Percentiles rank a stretch among this genome's conserved stretches.
These are phyloP conservation scores for Talaromyces amestolkiae DNA, from an alignment of 2,329 filamentous ascomycete genomes.

Conservation along the genomic window DNA sequence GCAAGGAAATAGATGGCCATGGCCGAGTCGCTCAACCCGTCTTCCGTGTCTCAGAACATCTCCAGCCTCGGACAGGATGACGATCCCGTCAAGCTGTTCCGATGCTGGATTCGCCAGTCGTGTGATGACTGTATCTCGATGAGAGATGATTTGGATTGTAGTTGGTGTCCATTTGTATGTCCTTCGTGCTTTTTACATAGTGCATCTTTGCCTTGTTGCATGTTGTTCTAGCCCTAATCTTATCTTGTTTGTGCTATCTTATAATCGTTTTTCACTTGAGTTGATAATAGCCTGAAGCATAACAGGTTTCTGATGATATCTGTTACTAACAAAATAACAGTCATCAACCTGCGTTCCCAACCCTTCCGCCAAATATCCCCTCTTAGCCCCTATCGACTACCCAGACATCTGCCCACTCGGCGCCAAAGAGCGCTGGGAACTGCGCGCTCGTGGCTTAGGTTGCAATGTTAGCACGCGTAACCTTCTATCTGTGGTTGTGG, in stretches of 20 bases:
- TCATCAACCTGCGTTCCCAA: conserved; percentile 44
- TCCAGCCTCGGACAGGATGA: conserved; percentile 12
- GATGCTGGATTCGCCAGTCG: conserved; percentile 39
- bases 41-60: background rate
- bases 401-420: conserved; percentile 40
- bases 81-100: conserved; percentile 16
- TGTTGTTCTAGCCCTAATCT: background rate
- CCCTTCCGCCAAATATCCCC: conserved; percentile 30
- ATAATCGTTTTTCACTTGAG: no score
- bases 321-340: conserved; percentile 21
- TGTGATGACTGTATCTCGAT: conserved; percentile 35
- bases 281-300: no score
- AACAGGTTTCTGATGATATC: no score
- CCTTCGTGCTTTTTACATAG: background rate
- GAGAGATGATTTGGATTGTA: conserved; percentile 30
- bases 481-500: conserved; percentile 34
- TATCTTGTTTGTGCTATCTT: background rate
- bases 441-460: conserved; percentile 39
- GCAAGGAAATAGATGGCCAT: background rate
- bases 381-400: conserved; percentile 38
- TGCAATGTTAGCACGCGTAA: conserved; percentile 43
- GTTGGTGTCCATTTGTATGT: conserved; percentile 41
- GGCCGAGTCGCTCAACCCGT: background rate
- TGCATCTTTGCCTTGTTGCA: background rate
- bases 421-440: conserved; percentile 42